phyloP scores from a whole-genome alignment of 2,329 filamentous ascomycete species.

The Cryphonectria naterciae region DNA sequence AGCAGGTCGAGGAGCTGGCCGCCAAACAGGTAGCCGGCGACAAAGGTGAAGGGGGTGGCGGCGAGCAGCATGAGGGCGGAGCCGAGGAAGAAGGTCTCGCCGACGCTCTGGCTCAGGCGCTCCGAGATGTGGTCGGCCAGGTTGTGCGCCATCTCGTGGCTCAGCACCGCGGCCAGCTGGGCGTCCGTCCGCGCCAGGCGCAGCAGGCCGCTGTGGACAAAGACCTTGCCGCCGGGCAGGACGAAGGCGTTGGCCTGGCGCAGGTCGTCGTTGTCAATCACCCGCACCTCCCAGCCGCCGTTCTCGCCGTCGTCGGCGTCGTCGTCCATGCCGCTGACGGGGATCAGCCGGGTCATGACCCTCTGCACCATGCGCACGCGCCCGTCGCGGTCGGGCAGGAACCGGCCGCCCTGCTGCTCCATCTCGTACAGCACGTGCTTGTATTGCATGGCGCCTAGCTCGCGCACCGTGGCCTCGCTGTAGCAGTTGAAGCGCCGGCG shows the following conservation, averaged over 20 bases:
- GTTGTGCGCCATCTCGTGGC: constrained; percentile 81
- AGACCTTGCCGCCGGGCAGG: constrained; percentile 77
- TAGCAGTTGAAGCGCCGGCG: constrained; percentile 75
- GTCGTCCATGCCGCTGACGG: constrained; percentile 61
- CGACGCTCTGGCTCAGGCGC: constrained; percentile 57
- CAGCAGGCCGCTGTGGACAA: constrained; percentile 76
- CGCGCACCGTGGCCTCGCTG: constrained; percentile 56
- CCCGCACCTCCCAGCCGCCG: constrained; percentile 70
- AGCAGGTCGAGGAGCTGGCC: constrained; percentile 62
- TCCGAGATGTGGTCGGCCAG: constrained; percentile 71
- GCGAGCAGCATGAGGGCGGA: constrained; percentile 54
- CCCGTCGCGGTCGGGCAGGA: constrained; percentile 64
- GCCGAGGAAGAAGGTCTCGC: constrained; percentile 56
- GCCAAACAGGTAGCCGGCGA: constrained; percentile 46
- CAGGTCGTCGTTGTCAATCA: constrained; percentile 65
- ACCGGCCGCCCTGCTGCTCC: constrained; percentile 53
- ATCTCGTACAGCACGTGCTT: constrained; percentile 59
- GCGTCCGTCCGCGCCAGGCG: constrained; percentile 69
- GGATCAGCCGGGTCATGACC: constrained; percentile 69
- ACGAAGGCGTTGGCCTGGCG: constrained; percentile 74
- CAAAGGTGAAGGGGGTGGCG: constrained; percentile 46
- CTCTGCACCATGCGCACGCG: constrained; percentile 60
- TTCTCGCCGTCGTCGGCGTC: constrained; percentile 38
- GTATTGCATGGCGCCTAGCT: constrained; percentile 58
- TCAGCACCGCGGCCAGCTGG: constrained; percentile 74